Evolutionary conservation across 352 stramenopile species (phyloP).

Genomic region (Globisporangium viniferum): DNA sequence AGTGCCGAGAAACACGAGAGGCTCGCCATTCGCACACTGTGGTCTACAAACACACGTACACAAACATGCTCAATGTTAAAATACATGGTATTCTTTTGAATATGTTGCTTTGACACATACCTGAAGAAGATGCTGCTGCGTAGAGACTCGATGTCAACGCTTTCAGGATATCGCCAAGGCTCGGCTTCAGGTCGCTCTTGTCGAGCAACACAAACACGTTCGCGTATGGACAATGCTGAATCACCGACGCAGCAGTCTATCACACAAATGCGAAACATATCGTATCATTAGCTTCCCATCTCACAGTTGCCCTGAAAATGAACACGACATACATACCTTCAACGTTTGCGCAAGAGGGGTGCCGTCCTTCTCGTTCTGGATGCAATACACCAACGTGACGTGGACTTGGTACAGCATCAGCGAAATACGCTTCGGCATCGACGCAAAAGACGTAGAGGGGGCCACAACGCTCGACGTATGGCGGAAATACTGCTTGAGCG

Average conservation of each 20-base stretch:
- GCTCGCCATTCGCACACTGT: slow-evolving; percentile 74
- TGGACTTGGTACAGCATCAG: slow-evolving; percentile 85
- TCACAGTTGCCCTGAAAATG: neutral
- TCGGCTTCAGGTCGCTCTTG: slow-evolving; percentile 49
- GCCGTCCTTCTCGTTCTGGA: slow-evolving; percentile 73
- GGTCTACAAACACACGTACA: slow-evolving; percentile 34
- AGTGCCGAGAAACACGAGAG: slow-evolving; percentile 77
- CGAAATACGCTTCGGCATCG: slow-evolving; percentile 78
- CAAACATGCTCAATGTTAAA: neutral
- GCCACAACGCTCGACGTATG: slow-evolving; percentile 39
- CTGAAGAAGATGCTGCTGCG: slow-evolving; percentile 44
- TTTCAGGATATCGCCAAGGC: slow-evolving; percentile 60
- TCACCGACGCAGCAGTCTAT: slow-evolving; percentile 61
- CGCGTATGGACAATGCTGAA: slow-evolving; percentile 77
- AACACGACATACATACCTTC: slow-evolving; percentile 40
- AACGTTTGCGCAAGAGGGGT: slow-evolving; percentile 59
- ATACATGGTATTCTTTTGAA: neutral
- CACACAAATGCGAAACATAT: too few species aligned
- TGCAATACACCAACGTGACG: slow-evolving; percentile 75
- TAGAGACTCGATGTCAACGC: slow-evolving; percentile 72
- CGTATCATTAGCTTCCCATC: neutral
- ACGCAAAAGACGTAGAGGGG: slow-evolving; percentile 76
- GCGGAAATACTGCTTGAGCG: slow-evolving; percentile 79
- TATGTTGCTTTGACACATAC: slow-evolving; percentile 21
- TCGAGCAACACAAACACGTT: slow-evolving; percentile 51